Evolutionary conservation across 179 eudicot genomes (phyloP).

Genomic region (Gypsophila paniculata): DNA sequence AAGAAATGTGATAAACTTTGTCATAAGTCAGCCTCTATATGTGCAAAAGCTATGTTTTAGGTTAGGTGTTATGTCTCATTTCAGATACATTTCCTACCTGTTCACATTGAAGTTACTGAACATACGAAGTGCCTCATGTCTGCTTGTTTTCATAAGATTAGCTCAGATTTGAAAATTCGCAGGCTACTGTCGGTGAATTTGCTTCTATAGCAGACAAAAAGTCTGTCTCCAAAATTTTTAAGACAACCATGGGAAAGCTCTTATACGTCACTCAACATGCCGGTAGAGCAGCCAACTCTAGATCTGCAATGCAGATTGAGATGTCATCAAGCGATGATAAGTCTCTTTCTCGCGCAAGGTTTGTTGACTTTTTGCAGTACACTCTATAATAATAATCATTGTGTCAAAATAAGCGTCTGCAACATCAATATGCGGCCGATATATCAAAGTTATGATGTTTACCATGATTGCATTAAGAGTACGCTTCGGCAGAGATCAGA

Average conservation of each 20-base stretch:
- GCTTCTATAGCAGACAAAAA: constrained; percentile 70
- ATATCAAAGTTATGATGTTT: too few species aligned
- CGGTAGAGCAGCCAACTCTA: constrained; percentile 31
- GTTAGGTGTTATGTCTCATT: too few species aligned
- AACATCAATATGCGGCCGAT: too few species aligned
- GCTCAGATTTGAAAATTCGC: constrained; percentile 23
- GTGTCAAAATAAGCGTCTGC: too few species aligned
- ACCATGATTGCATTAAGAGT: too few species aligned
- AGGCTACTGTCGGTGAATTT: constrained; percentile 66
- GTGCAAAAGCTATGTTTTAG: too few species aligned
- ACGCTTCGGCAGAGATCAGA: too few species aligned
- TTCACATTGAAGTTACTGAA: neutral
- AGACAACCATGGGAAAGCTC: constrained; percentile 51
- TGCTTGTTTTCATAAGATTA: neutral
- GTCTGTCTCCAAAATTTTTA: constrained; percentile 45
- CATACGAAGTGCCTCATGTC: neutral
- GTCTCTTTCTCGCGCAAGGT: constrained; percentile 55
- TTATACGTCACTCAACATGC: constrained; percentile 51
- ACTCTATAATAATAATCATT: neutral
- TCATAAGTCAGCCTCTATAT: too few species aligned
- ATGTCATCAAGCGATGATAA: constrained; percentile 31
- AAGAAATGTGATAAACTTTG: too few species aligned
- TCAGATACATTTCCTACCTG: neutral
- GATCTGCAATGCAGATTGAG: constrained; percentile 61
- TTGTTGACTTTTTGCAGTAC: neutral